Conservation (phyloP, 768 basidiomycete genomes). For the Leucocoprinus sp. region DNA sequence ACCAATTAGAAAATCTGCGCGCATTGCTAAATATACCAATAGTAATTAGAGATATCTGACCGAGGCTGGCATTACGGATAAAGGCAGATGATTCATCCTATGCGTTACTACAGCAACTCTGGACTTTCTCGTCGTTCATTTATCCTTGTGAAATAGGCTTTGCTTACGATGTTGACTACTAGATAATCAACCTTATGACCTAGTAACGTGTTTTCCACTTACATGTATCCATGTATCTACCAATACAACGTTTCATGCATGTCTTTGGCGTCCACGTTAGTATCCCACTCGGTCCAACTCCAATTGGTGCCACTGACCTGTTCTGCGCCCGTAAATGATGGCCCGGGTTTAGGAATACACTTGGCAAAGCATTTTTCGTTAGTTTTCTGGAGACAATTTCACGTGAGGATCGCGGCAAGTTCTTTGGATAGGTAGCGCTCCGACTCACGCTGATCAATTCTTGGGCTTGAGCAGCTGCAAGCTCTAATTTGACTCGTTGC, state of each 20-base stretch:
- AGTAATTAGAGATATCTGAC: no score
- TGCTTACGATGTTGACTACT: slow-evolving; percentile 73
- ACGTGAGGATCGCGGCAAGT: background rate
- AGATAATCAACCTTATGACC: background rate
- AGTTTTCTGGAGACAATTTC: slow-evolving; percentile 48
- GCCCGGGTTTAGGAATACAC: slow-evolving; percentile 68
- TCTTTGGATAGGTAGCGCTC: background rate
- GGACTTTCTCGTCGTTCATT: slow-evolving; percentile 36
- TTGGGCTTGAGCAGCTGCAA: slow-evolving; percentile 69
- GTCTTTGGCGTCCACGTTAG: slow-evolving; percentile 35
- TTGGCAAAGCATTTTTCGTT: slow-evolving; percentile 73
- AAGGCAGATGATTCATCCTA: no score
- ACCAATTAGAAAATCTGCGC: no score
- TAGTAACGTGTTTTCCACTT: slow-evolving; percentile 23
- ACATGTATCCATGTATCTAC: slow-evolving; percentile 84
- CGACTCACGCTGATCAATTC: slow-evolving; percentile 66
- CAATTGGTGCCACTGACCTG: background rate
- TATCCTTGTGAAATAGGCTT: slow-evolving; percentile 54
- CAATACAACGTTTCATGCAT: slow-evolving; percentile 68
- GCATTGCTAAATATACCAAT: no score
- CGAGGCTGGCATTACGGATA: no score
- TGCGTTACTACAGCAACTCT: no score
- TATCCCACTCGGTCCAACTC: background rate
- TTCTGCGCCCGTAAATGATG: slow-evolving; percentile 6
- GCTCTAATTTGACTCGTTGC: slow-evolving; percentile 58